Evolutionary conservation across 352 stramenopile species (phyloP).

Genomic region (Globisporangium radiosum): DNA sequence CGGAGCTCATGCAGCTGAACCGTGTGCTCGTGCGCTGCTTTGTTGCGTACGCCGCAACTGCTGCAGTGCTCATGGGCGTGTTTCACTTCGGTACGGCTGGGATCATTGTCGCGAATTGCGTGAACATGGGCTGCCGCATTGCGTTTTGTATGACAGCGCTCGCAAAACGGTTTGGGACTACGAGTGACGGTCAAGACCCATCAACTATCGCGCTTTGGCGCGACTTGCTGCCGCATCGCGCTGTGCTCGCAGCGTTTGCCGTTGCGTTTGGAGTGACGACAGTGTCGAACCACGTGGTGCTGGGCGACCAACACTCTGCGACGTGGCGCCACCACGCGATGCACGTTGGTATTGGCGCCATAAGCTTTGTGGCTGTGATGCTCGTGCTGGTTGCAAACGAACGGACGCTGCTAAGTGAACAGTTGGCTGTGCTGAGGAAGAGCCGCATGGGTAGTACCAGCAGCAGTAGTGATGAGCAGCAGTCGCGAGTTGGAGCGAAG

Average conservation of each 20-base stretch:
- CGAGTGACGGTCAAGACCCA: neutral
- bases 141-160: slow-evolving; percentile 75
- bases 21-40: slow-evolving; percentile 71
- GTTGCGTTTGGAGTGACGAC: slow-evolving; percentile 31
- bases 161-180: slow-evolving; percentile 35
- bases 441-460: too few species aligned
- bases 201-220: slow-evolving; percentile 30
- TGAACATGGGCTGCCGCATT: slow-evolving; percentile 86
- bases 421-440: neutral
- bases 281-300: slow-evolving; percentile 33
- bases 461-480: too few species aligned
- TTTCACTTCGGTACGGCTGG: slow-evolving; percentile 51
- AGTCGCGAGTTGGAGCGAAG: too few species aligned
- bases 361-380: slow-evolving; percentile 37
- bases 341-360: slow-evolving; percentile 37
- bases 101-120: slow-evolving; percentile 82
- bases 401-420: slow-evolving; percentile 19
- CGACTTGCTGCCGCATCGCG: slow-evolving; percentile 36
- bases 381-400: slow-evolving; percentile 45
- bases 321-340: slow-evolving; percentile 26
- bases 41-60: slow-evolving; percentile 52
- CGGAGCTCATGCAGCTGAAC: slow-evolving; percentile 76
- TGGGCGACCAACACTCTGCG: slow-evolving; percentile 15
- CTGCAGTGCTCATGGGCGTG: slow-evolving; percentile 59
- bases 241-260: slow-evolving; percentile 43